Evolutionary conservation across 2,329 filamentous ascomycete species (phyloP).

Genomic region (Myriosclerotinia duriaeana): DNA sequence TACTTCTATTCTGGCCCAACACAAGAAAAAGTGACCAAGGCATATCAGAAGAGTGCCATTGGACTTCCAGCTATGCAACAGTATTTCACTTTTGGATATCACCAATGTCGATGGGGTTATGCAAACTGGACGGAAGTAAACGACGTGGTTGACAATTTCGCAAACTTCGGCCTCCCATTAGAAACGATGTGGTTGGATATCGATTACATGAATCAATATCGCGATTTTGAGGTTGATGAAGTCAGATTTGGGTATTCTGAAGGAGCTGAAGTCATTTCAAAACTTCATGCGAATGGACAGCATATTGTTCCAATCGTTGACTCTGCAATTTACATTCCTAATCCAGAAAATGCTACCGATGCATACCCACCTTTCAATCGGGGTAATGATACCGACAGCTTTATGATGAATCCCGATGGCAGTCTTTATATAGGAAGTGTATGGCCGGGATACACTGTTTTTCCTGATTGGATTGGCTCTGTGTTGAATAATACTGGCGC

Average conservation of each 20-base stretch:
- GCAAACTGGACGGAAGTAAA: slow-evolving; percentile 67
- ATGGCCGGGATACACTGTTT: slow-evolving; percentile 70
- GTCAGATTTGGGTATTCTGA: slow-evolving; percentile 56
- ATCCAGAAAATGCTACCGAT: slow-evolving; percentile 67
- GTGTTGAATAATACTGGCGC: slow-evolving; percentile 61
- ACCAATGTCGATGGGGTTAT: slow-evolving; percentile 85
- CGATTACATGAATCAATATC: slow-evolving; percentile 64
- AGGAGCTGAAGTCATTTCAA: slow-evolving; percentile 59
- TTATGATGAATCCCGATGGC: slow-evolving; percentile 59
- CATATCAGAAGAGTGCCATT: slow-evolving; percentile 66
- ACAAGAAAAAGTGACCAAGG: slow-evolving; percentile 64
- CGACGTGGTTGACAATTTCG: slow-evolving; percentile 67
- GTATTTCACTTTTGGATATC: slow-evolving; percentile 79
- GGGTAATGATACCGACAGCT: slow-evolving; percentile 56
- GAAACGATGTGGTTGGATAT: slow-evolving; percentile 71
- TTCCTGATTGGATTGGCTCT: slow-evolving; percentile 68
- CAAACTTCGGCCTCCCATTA: slow-evolving; percentile 62
- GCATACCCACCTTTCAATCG: slow-evolving; percentile 61
- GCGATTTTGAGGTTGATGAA: slow-evolving; percentile 63
- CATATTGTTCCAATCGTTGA: slow-evolving; percentile 69
- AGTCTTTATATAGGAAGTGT: slow-evolving; percentile 61
- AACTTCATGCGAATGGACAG: slow-evolving; percentile 63
- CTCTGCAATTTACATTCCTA: slow-evolving; percentile 67
- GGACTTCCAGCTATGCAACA: slow-evolving; percentile 76
- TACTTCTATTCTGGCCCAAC: slow-evolving; percentile 76